A percentile compares a stretch with the other conserved stretches of the same genome.
Evolutionary conservation across 2,329 filamentous ascomycete species (phyloP).

Genomic region (Diaporthe amygdali): DNA sequence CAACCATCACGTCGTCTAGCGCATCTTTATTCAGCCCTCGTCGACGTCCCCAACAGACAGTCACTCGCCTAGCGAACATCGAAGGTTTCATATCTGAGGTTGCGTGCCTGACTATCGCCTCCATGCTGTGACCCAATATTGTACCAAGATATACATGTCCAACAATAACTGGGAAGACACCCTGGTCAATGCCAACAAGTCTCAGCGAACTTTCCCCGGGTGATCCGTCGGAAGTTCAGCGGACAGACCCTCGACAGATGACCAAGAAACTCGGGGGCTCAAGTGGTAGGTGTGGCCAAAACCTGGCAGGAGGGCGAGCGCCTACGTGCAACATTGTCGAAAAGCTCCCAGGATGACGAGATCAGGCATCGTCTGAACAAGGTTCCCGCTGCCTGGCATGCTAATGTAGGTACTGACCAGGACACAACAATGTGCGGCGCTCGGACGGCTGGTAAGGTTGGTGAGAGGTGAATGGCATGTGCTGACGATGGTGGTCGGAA

Average conservation of each 20-base stretch:
- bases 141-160: neutral
- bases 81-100: neutral
- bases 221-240: neutral
- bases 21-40: neutral
- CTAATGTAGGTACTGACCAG: neutral
- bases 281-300: neutral
- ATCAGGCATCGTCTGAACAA: neutral
- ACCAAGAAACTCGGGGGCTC: neutral
- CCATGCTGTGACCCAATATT: neutral
- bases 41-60: neutral
- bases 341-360: neutral
- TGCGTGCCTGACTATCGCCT: neutral
- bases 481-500: neutral
- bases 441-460: neutral
- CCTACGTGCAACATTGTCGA: neutral
- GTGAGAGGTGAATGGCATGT: neutral
- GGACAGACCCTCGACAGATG: neutral
- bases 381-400: neutral
- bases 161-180: constrained; percentile 6
- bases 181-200: neutral
- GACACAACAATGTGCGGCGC: neutral
- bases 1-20: neutral
- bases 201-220: neutral
- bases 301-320: neutral
- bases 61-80: neutral